Evolutionary conservation across 73 alveolate species (phyloP), one percentile per base, ranked within the genome.

Genomic region (Paramecium sonneborni): DNA sequence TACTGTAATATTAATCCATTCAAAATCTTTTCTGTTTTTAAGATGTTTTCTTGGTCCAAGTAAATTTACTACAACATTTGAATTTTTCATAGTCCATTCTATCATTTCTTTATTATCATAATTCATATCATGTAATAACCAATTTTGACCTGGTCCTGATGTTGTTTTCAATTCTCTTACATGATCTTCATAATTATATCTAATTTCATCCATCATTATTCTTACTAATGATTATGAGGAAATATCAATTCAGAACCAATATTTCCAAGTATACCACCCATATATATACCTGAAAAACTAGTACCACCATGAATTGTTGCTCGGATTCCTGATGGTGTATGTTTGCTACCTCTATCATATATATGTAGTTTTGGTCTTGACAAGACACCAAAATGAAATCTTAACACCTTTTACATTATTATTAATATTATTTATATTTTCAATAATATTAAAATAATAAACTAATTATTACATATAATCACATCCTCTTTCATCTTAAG

Each of bases 51-150:
- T 70, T 0, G 95, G 87, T 15, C 96, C 96, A 56, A 93, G 85
- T 5, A 90, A 48, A 57, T 91, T 91, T 93, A 93, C 92, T 20
- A 93, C 96, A 7, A 93, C 96, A 56, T 93, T 93, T n/a, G 93
- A 70, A 57, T 88, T 92, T 28, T 74, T 52, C 57, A 93, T 92
- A n/a, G 93, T 69, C 87, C 86, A 76, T 38, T 92, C 95, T 23
- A 92, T 68, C 93, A 93, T 91, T 23, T 91, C 88, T 34, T 87
- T 92, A 46, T 88, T 94, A 39, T 88, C 93, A 56, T 43, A 93
- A 91, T 93, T 85, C 35, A 93, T 38, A 56, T 85, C 84, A 56
- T 57, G 85, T 69, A 88, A 37, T n/a, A 88, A 26, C 56, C 48
- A 44, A 46, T 43, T 52, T 70, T 88, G 14, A 39, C 94, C 94